A percentile compares a stretch with the other conserved stretches of the same genome.
phyloP scores from a whole-genome alignment of 768 basidiomycete genomes.

The Russula compacta region DNA sequence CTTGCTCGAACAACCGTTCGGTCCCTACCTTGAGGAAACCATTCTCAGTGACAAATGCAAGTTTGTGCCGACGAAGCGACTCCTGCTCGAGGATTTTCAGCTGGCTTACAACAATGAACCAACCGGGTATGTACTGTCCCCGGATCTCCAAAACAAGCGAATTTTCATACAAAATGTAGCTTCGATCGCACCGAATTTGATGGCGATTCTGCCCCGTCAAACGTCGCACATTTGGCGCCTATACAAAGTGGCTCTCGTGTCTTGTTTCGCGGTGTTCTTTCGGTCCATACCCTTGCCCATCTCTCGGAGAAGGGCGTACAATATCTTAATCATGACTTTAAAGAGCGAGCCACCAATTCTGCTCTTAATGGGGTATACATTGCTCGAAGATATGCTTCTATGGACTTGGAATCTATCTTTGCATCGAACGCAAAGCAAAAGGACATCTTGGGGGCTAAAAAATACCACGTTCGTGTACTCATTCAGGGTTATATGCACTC shows the following conservation, averaged over 20 bases:
- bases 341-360: too few relatives aligned
- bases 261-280: conserved; percentile 44
- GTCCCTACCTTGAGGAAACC: conserved; percentile 27
- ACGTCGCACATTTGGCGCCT: not conserved
- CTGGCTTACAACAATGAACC: conserved; percentile 1
- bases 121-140: conserved; percentile 5
- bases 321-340: conserved; percentile 23
- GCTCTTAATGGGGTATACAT: conserved; percentile 20
- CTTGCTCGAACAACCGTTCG: conserved; percentile 25
- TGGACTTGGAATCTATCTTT: not conserved
- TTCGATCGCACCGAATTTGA: conserved; percentile 13
- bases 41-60: conserved; percentile 22
- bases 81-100: conserved; percentile 7
- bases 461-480: not conserved
- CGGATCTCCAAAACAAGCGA: not conserved
- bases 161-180: not conserved
- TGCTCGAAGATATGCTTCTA: conserved; percentile 11
- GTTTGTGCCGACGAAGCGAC: not conserved
- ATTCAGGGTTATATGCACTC: conserved; percentile 21
- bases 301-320: conserved; percentile 39
- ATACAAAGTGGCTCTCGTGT: conserved; percentile 22
- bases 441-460: not conserved
- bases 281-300: conserved; percentile 38
- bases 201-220: not conserved
- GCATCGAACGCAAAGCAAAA: not conserved